A percentile compares a stretch with the other conserved stretches of the same genome.
These are phyloP conservation scores for Colletotrichum higginsianum DNA, from an alignment of 2,329 filamentous ascomycete genomes.

Conservation along the genomic window DNA sequence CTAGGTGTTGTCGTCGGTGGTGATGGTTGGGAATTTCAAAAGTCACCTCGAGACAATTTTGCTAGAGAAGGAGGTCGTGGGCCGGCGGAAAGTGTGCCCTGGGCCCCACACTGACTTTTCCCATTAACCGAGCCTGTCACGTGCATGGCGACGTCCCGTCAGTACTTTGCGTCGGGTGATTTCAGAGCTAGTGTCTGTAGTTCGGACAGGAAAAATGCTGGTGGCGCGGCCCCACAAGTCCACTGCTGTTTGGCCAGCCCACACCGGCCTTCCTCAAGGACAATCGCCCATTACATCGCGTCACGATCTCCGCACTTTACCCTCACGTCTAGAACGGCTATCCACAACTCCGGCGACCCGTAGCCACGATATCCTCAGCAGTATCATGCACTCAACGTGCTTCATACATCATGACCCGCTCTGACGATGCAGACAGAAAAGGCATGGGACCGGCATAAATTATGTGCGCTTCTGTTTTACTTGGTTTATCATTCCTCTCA, in stretches of 20 bases:
- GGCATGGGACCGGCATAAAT: neutral
- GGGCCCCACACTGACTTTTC: slow-evolving; percentile 13
- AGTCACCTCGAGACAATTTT: slow-evolving; percentile 33
- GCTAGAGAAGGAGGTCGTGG: slow-evolving; percentile 17
- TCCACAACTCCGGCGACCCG: slow-evolving; percentile 8
- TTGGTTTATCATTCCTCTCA: slow-evolving; percentile 11
- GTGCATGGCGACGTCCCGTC: neutral
- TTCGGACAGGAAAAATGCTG: slow-evolving; percentile 31
- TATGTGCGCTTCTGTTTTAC: slow-evolving; percentile 10
- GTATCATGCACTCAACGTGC: slow-evolving; percentile 7
- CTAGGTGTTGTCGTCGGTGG: slow-evolving; percentile 43
- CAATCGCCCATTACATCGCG: slow-evolving; percentile 23
- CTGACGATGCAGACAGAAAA: neutral
- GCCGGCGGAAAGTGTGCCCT: slow-evolving; percentile 23
- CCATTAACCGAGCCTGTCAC: slow-evolving; percentile 19
- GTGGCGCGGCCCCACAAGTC: slow-evolving; percentile 4
- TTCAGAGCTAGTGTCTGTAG: neutral
- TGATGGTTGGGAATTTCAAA: slow-evolving; percentile 32
- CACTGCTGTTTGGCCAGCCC: slow-evolving; percentile 18
- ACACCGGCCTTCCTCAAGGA: slow-evolving; percentile 14
- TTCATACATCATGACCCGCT: neutral
- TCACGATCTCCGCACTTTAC: slow-evolving; percentile 42
- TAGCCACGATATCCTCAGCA: slow-evolving; percentile 14
- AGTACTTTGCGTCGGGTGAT: neutral
- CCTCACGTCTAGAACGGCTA: slow-evolving; percentile 35